Percentiles rank a stretch among this genome's conserved stretches.
Conservation (phyloP, 306 rosid species). For the Castanopsis chinensis region DNA sequence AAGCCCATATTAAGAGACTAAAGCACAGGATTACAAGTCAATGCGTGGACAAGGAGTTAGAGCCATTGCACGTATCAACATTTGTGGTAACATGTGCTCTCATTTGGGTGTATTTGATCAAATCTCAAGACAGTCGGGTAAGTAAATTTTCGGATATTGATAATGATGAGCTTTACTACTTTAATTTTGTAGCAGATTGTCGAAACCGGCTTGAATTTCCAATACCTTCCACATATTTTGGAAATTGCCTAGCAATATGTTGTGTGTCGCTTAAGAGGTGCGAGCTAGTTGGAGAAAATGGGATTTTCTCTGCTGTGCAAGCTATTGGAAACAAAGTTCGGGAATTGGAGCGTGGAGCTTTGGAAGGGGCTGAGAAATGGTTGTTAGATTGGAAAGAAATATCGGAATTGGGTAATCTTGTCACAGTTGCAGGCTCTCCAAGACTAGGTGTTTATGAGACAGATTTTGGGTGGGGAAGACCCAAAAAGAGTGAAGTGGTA, state of each 20-base stretch:
- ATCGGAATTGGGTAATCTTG: neutral
- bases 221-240: constrained; percentile 24
- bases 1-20: constrained; percentile 8
- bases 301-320: constrained; percentile 21
- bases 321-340: constrained; percentile 27
- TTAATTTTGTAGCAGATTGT: constrained; percentile 3
- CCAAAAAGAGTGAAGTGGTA: constrained; percentile 31
- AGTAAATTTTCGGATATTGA: neutral
- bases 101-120: constrained; percentile 29
- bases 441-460: constrained; percentile 30
- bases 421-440: constrained; percentile 36
- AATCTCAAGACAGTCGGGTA: neutral
- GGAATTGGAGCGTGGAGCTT: constrained; percentile 25
- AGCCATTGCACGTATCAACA: constrained; percentile 20
- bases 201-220: neutral
- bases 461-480: constrained; percentile 64
- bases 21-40: constrained; percentile 11
- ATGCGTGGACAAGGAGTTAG: neutral
- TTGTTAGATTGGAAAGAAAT: constrained; percentile 7
- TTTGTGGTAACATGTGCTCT: constrained; percentile 31
- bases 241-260: neutral
- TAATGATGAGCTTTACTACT: neutral
- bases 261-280: neutral
- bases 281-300: constrained; percentile 21
- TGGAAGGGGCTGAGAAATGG: constrained; percentile 28